phyloP scores from a whole-genome alignment of 2,329 filamentous ascomycete genomes.

The Mycogone perniciosa region DNA sequence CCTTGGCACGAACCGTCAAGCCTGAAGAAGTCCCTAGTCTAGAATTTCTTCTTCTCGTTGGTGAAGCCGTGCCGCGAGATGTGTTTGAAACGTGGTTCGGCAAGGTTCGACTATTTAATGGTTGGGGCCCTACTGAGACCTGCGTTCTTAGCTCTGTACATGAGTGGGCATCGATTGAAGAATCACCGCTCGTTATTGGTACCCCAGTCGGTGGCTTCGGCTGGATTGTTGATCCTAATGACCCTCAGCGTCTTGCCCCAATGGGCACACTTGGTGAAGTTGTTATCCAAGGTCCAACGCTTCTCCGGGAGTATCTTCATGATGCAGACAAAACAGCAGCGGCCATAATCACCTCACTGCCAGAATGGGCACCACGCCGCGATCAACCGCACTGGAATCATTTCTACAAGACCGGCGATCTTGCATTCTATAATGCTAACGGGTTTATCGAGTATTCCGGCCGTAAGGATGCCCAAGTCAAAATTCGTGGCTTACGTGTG shows the following conservation, averaged over 20 bases:
- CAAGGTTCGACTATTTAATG: slow-evolving; percentile 1
- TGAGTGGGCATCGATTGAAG: not conserved
- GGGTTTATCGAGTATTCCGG: not conserved
- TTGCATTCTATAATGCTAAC: slow-evolving; percentile 3
- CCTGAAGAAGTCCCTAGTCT: slow-evolving; percentile 1
- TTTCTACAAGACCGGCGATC: slow-evolving; percentile 8
- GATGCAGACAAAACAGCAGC: slow-evolving; percentile 1
- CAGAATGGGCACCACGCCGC: not conserved
- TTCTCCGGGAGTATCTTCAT: slow-evolving; percentile 4
- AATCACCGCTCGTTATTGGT: slow-evolving; percentile 3
- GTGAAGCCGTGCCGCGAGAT: slow-evolving; percentile 3
- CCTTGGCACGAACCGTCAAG: slow-evolving; percentile 1
- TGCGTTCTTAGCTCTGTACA: slow-evolving; percentile 6
- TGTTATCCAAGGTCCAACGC: slow-evolving; percentile 6
- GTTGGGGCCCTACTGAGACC: slow-evolving; percentile 5
- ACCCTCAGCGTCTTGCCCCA: slow-evolving; percentile 1
- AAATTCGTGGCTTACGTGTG: slow-evolving; percentile 1
- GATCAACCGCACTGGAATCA: not conserved
- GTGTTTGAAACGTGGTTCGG: slow-evolving; percentile 4
- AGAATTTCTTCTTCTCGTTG: not conserved
- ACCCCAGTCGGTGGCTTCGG: slow-evolving; percentile 3
- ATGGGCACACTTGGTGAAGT: slow-evolving; percentile 8
- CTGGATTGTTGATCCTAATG: slow-evolving; percentile 10
- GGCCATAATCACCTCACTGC: slow-evolving; percentile 1
- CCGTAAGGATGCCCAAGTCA: slow-evolving; percentile 2